These are phyloP conservation scores for Aspergillus ruber DNA, from an alignment of 2,329 filamentous ascomycete species.

Conservation along the genomic window DNA sequence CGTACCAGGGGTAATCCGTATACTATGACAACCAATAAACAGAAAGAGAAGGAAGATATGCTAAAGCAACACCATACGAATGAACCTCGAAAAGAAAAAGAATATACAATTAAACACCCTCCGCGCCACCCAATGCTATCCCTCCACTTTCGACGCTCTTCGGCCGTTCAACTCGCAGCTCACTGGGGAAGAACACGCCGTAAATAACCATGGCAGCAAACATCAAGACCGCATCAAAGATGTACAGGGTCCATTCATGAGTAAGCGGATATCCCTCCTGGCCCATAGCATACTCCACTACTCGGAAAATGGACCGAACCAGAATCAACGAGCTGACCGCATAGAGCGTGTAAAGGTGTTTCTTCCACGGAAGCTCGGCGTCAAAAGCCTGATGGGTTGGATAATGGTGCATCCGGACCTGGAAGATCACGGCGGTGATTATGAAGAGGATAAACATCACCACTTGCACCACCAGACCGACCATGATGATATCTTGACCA, in stretches of 20 bases:
- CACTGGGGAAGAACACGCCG: constrained; percentile 1
- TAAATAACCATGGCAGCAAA: constrained; percentile 12
- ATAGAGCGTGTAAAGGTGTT: constrained; percentile 15
- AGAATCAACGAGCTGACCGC: constrained; percentile 30
- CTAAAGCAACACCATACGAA: too few species aligned
- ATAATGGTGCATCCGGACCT: constrained; percentile 10
- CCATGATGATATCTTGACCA: constrained; percentile 12
- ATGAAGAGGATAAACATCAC: constrained; percentile 21
- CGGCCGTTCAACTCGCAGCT: not conserved
- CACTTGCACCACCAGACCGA: constrained; percentile 22
- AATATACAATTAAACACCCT: too few species aligned
- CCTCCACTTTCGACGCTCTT: not conserved
- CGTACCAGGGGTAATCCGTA: too few species aligned
- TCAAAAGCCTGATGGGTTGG: constrained; percentile 6
- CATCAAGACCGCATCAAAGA: constrained; percentile 42
- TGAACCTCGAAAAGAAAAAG: too few species aligned
- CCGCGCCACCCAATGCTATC: too few species aligned
- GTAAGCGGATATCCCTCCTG: constrained; percentile 34
- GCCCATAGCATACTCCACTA: constrained; percentile 45
- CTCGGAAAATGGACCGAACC: constrained; percentile 41
- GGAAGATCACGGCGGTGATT: constrained; percentile 15
- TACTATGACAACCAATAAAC: too few species aligned
- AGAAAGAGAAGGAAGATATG: too few species aligned
- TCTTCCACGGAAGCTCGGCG: constrained; percentile 7
- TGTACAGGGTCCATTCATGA: constrained; percentile 40